Conservation (phyloP, 257 asterid genomes). For the Plectranthus barbatus region DNA sequence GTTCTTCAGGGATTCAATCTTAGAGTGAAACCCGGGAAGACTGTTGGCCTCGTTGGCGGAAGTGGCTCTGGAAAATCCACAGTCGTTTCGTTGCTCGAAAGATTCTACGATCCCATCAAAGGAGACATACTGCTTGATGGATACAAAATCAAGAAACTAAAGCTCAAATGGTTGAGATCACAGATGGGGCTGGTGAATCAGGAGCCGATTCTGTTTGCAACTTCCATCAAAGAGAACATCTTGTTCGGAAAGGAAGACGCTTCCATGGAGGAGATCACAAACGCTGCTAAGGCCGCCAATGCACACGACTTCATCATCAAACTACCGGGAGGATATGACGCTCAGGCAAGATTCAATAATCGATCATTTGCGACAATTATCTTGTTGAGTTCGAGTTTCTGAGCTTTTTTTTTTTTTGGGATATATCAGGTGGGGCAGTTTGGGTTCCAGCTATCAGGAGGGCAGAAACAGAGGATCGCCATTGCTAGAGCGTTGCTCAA, state of each 20-base stretch:
- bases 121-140: slow-evolving; percentile 71
- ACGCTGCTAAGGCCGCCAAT: slow-evolving; percentile 61
- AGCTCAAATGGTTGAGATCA: slow-evolving; percentile 67
- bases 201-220: slow-evolving; percentile 71
- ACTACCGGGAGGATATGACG: slow-evolving; percentile 56
- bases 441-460: slow-evolving; percentile 69
- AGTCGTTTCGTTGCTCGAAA: slow-evolving; percentile 49
- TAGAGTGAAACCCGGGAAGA: slow-evolving; percentile 43
- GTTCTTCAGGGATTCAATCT: slow-evolving; percentile 49
- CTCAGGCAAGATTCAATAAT: too few relatives aligned
- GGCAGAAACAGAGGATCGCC: slow-evolving; percentile 74
- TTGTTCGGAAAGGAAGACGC: slow-evolving; percentile 64
- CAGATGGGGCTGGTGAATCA: slow-evolving; percentile 73
- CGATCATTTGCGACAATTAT: too few relatives aligned
- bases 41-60: slow-evolving; percentile 69
- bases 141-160: slow-evolving; percentile 32
- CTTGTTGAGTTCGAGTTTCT: too few relatives aligned
- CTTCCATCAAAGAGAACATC: slow-evolving; percentile 59
- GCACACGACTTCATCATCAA: slow-evolving; percentile 60
- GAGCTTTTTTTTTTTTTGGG: too few relatives aligned
- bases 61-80: slow-evolving; percentile 87
- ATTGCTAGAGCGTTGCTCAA: slow-evolving; percentile 66
- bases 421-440: slow-evolving; percentile 82
- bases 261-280: slow-evolving; percentile 36
- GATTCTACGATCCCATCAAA: slow-evolving; percentile 57